Conservation (phyloP, 306 rosid genomes). For the Lotus japonicus region DNA sequence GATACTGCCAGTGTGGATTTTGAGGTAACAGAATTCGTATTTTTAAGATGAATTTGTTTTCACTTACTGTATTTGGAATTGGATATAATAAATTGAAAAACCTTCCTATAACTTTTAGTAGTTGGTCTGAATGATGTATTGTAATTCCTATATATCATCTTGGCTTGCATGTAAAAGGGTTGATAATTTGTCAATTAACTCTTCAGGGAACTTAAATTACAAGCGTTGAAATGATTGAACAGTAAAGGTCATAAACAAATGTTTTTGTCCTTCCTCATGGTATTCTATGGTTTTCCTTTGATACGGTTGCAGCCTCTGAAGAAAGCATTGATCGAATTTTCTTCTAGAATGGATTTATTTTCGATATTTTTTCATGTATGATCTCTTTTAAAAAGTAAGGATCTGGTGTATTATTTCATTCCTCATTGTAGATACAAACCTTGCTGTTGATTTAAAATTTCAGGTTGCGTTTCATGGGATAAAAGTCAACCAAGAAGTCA, state of each 20-base stretch:
- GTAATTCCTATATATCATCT: background rate
- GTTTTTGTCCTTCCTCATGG: background rate
- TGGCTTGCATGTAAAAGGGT: slow-evolving; percentile 13
- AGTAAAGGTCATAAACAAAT: background rate
- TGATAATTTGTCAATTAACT: slow-evolving; percentile 2
- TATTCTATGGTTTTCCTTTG: background rate
- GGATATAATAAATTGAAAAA: background rate
- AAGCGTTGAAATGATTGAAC: slow-evolving; percentile 4
- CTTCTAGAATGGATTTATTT: background rate
- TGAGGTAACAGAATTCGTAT: slow-evolving; percentile 54
- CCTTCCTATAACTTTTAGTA: background rate
- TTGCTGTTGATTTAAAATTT: slow-evolving; percentile 21
- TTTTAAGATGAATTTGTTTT: background rate
- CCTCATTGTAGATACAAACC: slow-evolving; percentile 13
- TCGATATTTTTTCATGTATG: background rate
- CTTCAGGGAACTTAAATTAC: background rate
- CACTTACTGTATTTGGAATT: slow-evolving; percentile 3
- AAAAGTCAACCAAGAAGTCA: slow-evolving; percentile 49
- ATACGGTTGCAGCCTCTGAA: background rate
- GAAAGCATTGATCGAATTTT: background rate
- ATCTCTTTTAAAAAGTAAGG: background rate
- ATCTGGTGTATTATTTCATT: slow-evolving; percentile 5
- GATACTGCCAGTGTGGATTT: slow-evolving; percentile 72
- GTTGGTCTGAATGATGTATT: slow-evolving; percentile 1
- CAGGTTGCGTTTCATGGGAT: slow-evolving; percentile 86